Conservation (phyloP, 1,284 basidiomycete genomes). For the Psilocybe mexicana region DNA sequence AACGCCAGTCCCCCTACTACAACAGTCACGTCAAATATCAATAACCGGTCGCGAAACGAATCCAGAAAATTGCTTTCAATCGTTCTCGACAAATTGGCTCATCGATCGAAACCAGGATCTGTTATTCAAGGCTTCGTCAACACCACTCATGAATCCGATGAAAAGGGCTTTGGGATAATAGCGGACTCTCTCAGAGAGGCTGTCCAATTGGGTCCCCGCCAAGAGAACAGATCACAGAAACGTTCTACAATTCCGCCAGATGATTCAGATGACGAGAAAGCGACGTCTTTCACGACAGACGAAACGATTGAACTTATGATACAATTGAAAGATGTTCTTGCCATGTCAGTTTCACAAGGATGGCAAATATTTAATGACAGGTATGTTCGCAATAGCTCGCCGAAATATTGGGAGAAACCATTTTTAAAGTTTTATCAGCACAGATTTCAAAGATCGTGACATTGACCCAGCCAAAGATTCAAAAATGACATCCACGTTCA, state of each 20-base stretch:
- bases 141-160: constrained; percentile 25
- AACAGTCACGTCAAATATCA: constrained; percentile 25
- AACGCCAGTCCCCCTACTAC: constrained; percentile 24
- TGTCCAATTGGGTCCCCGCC: constrained; percentile 36
- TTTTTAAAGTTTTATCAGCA: constrained; percentile 12
- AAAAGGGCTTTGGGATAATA: constrained; percentile 40
- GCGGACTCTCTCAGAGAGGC: constrained; percentile 47
- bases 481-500: constrained; percentile 43
- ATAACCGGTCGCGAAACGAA: constrained; percentile 48
- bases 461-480: constrained; percentile 22
- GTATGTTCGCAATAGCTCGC: constrained; percentile 26
- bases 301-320: constrained; percentile 60
- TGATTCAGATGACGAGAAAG: constrained; percentile 52
- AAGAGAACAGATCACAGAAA: constrained; percentile 14
- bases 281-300: constrained; percentile 55
- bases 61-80: constrained; percentile 61
- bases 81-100: constrained; percentile 55
- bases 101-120: constrained; percentile 51
- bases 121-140: constrained; percentile 43
- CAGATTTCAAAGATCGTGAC: constrained; percentile 9
- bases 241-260: constrained; percentile 25
- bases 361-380: constrained; percentile 58
- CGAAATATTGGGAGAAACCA: background rate
- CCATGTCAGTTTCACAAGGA: constrained; percentile 52
- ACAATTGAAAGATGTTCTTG: constrained; percentile 60